phyloP scores from a whole-genome alignment of 306 rosid species.

The Casuarina glauca region DNA sequence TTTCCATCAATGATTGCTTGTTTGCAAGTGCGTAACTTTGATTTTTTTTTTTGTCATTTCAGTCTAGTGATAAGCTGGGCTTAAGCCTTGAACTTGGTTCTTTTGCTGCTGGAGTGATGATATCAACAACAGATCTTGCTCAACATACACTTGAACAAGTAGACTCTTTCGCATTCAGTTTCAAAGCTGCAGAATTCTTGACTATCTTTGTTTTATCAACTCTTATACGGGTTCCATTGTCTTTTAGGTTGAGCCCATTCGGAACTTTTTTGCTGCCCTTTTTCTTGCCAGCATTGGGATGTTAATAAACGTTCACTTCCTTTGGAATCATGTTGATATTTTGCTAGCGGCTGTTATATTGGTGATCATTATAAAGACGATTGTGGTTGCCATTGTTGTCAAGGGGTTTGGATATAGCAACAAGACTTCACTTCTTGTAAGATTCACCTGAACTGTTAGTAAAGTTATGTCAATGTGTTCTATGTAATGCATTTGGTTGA shows the following conservation, averaged over 20 bases:
- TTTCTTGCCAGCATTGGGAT: slow-evolving; percentile 99
- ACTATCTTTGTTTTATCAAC: slow-evolving; percentile 21
- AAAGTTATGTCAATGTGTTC: slow-evolving; percentile 29
- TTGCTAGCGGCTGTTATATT: slow-evolving; percentile 91
- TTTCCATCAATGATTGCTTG: slow-evolving; percentile 5
- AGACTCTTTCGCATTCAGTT: slow-evolving; percentile 26
- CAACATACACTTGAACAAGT: slow-evolving; percentile 98
- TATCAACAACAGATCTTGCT: slow-evolving; percentile 97
- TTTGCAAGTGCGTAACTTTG: slow-evolving; percentile 31
- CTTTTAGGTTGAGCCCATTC: slow-evolving; percentile 91
- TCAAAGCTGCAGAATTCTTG: slow-evolving; percentile 30
- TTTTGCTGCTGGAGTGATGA: slow-evolving; percentile 99
- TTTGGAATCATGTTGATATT: slow-evolving; percentile 95
- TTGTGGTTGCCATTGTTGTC: slow-evolving; percentile 71
- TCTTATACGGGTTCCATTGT: slow-evolving; percentile 34
- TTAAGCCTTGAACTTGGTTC: slow-evolving; percentile 96
- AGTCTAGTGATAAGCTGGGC: slow-evolving; percentile 98
- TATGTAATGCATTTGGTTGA: slow-evolving; percentile 44
- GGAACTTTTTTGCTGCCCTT: slow-evolving; percentile 91
- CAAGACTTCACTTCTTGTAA: slow-evolving; percentile 90
- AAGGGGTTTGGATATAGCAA: slow-evolving; percentile 94
- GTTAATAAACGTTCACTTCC: slow-evolving; percentile 96
- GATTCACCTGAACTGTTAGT: slow-evolving; percentile 36
- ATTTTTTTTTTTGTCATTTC: slow-evolving; percentile 44
- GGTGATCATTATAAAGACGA: slow-evolving; percentile 83